These are phyloP conservation scores for Kwoniella botswanensis DNA, from an alignment of 768 basidiomycete genomes.

Conservation along the genomic window DNA sequence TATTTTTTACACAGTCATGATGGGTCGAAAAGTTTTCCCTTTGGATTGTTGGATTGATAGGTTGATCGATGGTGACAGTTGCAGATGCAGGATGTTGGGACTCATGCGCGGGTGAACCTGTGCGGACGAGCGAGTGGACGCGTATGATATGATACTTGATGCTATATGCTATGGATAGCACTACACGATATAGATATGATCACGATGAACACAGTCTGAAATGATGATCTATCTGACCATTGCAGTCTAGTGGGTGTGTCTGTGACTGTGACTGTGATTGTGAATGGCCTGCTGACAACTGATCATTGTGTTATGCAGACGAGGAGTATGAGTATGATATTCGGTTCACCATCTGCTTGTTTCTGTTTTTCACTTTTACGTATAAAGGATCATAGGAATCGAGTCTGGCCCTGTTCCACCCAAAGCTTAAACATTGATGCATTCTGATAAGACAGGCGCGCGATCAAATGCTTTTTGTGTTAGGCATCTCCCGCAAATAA, in stretches of 20 bases:
- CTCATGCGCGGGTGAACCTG: background rate
- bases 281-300: background rate
- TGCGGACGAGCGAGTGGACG: background rate
- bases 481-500: background rate
- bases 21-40: background rate
- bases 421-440: background rate
- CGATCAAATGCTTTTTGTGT: too few relatives aligned
- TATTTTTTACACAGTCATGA: background rate
- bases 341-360: background rate
- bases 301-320: too few relatives aligned
- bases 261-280: background rate
- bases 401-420: background rate
- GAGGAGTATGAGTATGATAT: background rate
- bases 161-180: background rate
- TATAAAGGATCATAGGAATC: background rate
- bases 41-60: background rate
- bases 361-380: background rate
- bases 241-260: background rate
- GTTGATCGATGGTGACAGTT: background rate
- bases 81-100: background rate
- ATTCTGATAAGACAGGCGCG: background rate
- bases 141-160: background rate
- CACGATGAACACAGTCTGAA: background rate
- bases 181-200: background rate
- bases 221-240: background rate